phyloP scores from a whole-genome alignment of 2,329 filamentous ascomycete genomes.

The Colletotrichum sp. region DNA sequence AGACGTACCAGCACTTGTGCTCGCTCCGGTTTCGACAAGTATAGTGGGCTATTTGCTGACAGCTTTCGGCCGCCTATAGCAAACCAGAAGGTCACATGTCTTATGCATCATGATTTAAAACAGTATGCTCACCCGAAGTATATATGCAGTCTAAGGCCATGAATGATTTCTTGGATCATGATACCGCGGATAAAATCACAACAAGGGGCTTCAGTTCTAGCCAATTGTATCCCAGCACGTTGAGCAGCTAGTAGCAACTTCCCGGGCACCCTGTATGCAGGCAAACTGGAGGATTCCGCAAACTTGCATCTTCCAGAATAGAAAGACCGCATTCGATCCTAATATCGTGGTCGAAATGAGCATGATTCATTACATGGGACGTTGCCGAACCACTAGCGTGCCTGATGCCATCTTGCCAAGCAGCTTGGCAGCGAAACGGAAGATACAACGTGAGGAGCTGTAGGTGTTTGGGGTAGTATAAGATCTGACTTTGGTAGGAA shows the following conservation, averaged over 20 bases:
- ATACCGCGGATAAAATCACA: neutral
- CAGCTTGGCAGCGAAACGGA: neutral
- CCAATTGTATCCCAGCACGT: neutral
- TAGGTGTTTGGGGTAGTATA: neutral
- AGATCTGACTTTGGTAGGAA: neutral
- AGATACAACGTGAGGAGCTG: neutral
- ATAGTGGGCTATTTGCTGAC: accelerated
- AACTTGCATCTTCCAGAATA: accelerated
- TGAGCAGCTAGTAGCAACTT: neutral
- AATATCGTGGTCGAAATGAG: accelerated
- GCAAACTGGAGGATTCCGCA: neutral
- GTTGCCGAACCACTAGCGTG: neutral
- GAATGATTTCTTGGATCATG: accelerated
- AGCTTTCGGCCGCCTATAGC: neutral
- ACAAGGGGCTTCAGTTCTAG: neutral
- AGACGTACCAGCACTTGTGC: neutral
- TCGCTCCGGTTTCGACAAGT: neutral
- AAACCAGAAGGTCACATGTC: neutral
- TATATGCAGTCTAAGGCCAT: accelerated
- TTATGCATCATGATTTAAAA: neutral
- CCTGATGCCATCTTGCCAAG: neutral
- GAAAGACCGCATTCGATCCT: neutral
- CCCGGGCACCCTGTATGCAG: accelerated
- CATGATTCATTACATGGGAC: neutral
- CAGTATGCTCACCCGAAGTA: neutral